Evolutionary conservation across 31 red algal genomes (phyloP), one percentile per base, ranked within the genome.

Genomic region (Asparagopsis taxiformis): DNA sequence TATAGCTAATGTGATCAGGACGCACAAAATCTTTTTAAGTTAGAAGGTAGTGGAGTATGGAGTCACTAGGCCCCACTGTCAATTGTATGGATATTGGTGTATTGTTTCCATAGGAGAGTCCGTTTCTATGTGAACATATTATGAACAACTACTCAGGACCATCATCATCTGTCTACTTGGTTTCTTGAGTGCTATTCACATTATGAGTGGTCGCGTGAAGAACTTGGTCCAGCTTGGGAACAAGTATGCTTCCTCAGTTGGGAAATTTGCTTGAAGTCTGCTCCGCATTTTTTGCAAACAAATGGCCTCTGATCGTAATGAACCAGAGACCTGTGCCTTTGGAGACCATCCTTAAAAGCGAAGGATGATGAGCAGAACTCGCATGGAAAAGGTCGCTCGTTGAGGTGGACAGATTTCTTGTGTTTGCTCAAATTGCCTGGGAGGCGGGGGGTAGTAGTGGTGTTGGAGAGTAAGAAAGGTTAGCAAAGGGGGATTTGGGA

Each of bases 341-440:
- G 70, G 2, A 85, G 62, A 20, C 81, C 81, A 61, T 85, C 80
- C 52, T 75, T 85, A 23, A 85, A 85, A n/a, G 81, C 70, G 52
- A 85, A 85, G 32, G 59, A 54, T 34, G 81, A 51, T 50, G 57
- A 62, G 44, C 81, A 85, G 10, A 68, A 55, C 28, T 75, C 81
- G 28, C 81, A 85, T 30, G 56, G 22, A 30, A 66, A 69, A 1
- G 81, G 81, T 21, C 61, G 71, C 38, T 69, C 69, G 30, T 85
- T 85, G 31, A 65, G 39, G 62, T 85, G 81, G n/a, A 75, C 70
- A 32, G 77, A 80, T 49, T 80, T 80, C 65, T 80, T 80, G 28
- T 80, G 77, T 55, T 80, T 80, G 53, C 77, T 80, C 25, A 80
- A 35, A 26, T 80, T 80, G 17, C 77, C 77, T 80, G 16, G 19